Conservation (phyloP, 495 filamentous ascomycete species). For the Glarea lozoyensis region DNA sequence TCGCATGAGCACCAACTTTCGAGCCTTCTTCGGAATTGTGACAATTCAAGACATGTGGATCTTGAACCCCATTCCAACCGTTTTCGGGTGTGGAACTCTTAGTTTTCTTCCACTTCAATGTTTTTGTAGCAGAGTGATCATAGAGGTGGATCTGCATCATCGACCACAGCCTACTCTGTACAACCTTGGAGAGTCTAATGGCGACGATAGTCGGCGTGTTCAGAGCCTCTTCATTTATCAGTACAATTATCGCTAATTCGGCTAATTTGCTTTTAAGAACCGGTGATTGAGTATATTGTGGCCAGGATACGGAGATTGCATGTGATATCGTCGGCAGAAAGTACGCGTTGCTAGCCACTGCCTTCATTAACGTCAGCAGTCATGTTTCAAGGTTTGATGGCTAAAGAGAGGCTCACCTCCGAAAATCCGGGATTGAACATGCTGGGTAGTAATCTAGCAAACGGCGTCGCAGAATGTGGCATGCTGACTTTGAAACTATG, state of each 20-base stretch:
- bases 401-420: conserved; percentile 3
- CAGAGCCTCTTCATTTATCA: too few species aligned
- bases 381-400: neutral
- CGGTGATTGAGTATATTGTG: conserved; percentile 5
- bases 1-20: too few species aligned
- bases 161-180: too few species aligned
- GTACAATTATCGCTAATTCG: conserved; percentile 1
- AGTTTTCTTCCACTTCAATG: too few species aligned
- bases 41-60: too few species aligned
- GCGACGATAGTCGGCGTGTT: too few species aligned
- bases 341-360: conserved; percentile 10
- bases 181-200: too few species aligned
- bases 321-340: conserved; percentile 13
- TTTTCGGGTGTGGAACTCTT: too few species aligned
- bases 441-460: conserved; percentile 1
- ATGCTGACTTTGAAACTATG: neutral
- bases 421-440: conserved; percentile 14
- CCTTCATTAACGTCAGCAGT: neutral
- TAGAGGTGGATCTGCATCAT: too few species aligned
- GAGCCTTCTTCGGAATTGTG: too few species aligned
- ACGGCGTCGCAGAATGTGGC: neutral
- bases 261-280: conserved; percentile 9
- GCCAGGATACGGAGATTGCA: conserved; percentile 8
- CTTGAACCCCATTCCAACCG: too few species aligned
- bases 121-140: too few species aligned